Base-by-base conservation (phyloP, 345 rosid species). In the Clarkia xantiana region DNA sequence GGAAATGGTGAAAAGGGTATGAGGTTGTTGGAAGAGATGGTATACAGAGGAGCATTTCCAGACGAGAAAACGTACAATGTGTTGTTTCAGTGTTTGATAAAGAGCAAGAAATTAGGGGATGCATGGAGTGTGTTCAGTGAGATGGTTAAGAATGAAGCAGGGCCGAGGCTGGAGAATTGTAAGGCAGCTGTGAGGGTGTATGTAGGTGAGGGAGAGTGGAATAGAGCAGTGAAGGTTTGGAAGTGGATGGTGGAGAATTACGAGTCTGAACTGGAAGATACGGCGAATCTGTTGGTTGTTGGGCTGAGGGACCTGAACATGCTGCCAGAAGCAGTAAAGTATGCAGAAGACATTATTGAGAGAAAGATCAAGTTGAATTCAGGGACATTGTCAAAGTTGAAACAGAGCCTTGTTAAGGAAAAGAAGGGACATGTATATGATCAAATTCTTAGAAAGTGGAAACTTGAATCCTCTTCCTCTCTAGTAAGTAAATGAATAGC, bases 321-420 rank as follows among this genome's bases (percentile, higher is more conserved):
- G 78, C 62, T 71, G 61, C 81, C 77, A 3, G 88, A 75, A 69
- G 81, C 88, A 18, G 79, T 67, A 13, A 77, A 77, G 57, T 73
- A 77, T 69, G 72, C 81, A 0, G 72, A 69, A 47, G 74, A 55
- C 57, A 71, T 77, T 76, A 62, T 76, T 49, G 77, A 67, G 51
- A 81, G 61, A 54, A 70, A 79, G 56, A 75, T 81, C 58, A 62
- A 60, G 57, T 23, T 81, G 61, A 42, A 54, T 14, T 62, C 78
- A 11, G 50, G 58, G 3, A 57, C 88, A 20, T 38, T 73, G 61
- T 64, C 66, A 8, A 77, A 59, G 58, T 62, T 81, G 72, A 75
- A 68, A 63, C 65, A 67, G 56, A 54, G 49, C 50, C 78, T 77
- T 48, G 17, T 18, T 16, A 55, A 49, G 44, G 75, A 49, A 10